These are phyloP conservation scores for Microsporum ferrugineum DNA, from an alignment of 2,329 filamentous ascomycete genomes.

Conservation along the genomic window DNA sequence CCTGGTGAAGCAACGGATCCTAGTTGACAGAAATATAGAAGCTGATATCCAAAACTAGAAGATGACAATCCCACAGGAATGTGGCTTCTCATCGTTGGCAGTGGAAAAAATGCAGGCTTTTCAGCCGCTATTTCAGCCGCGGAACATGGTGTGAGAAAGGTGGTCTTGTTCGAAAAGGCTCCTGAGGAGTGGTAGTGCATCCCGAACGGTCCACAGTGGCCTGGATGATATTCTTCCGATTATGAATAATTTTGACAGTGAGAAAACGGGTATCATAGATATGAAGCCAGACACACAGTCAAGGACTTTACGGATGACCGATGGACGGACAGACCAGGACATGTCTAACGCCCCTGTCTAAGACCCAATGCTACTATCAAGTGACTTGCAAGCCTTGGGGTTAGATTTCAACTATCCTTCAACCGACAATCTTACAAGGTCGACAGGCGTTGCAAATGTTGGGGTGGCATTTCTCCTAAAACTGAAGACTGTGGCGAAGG, in stretches of 20 bases:
- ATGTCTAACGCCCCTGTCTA: slow-evolving; percentile 42
- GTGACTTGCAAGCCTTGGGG: slow-evolving; percentile 46
- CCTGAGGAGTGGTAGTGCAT: slow-evolving; percentile 49
- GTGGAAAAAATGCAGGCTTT: slow-evolving; percentile 52
- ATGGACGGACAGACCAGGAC: slow-evolving; percentile 41
- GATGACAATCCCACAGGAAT: slow-evolving; percentile 11
- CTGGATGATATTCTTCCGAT: slow-evolving; percentile 48
- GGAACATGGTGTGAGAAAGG: slow-evolving; percentile 33
- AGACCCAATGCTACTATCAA: slow-evolving; percentile 41
- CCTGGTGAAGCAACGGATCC: neutral
- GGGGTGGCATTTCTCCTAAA: slow-evolving; percentile 53
- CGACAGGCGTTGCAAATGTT: slow-evolving; percentile 51
- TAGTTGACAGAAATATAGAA: neutral
- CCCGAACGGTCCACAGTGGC: slow-evolving; percentile 46
- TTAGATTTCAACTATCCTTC: slow-evolving; percentile 51
- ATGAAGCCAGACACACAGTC: slow-evolving; percentile 44
- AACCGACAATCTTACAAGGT: slow-evolving; percentile 56
- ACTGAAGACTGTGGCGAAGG: slow-evolving; percentile 51
- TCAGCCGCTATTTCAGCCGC: slow-evolving; percentile 47
- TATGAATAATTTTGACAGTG: slow-evolving; percentile 46
- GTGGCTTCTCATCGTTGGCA: slow-evolving; percentile 45
- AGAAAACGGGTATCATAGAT: slow-evolving; percentile 43
- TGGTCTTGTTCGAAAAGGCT: slow-evolving; percentile 51
- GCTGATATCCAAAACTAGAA: neutral
- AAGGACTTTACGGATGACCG: slow-evolving; percentile 46